Conservation (phyloP, 805 yeast species). For the Kluyveromyces wickerhamii region DNA sequence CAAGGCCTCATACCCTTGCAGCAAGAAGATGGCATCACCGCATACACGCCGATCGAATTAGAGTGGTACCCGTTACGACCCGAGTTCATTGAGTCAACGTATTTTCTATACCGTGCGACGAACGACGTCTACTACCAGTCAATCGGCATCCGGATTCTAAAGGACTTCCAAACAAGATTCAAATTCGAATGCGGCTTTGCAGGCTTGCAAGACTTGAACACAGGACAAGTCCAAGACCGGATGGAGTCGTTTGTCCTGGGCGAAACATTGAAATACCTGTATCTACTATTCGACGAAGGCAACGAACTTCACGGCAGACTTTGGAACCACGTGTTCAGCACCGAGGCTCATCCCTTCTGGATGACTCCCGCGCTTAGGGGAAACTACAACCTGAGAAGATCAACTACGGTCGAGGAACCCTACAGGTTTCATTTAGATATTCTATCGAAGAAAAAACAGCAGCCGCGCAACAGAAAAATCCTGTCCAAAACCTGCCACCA, state of each 20-base stretch:
- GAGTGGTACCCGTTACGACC: conserved; percentile 95
- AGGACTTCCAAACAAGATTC: conserved; percentile 45
- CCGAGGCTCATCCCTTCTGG: conserved; percentile 94
- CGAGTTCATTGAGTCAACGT: conserved; percentile 84
- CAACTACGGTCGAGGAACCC: neutral
- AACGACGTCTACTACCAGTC: conserved; percentile 74
- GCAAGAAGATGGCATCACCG: neutral
- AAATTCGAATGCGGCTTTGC: conserved; percentile 70
- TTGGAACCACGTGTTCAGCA: conserved; percentile 51
- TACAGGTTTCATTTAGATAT: neutral
- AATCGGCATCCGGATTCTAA: conserved; percentile 59
- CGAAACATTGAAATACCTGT: conserved; percentile 80
- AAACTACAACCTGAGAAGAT: conserved; percentile 14
- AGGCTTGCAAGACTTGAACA: conserved; percentile 61
- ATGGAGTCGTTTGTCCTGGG: conserved; percentile 90
- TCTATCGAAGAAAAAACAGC: neutral
- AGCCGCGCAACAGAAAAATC: neutral
- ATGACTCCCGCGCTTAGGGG: conserved; percentile 32
- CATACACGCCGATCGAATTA: conserved; percentile 28
- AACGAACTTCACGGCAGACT: conserved; percentile 43
- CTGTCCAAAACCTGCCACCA: neutral
- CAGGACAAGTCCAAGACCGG: conserved; percentile 59
- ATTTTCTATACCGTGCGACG: conserved; percentile 75
- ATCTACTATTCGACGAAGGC: conserved; percentile 64
- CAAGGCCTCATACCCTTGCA: conserved; percentile 4